Conservation (phyloP, 1,139 yeast species). For the Geotrichum candidum region DNA sequence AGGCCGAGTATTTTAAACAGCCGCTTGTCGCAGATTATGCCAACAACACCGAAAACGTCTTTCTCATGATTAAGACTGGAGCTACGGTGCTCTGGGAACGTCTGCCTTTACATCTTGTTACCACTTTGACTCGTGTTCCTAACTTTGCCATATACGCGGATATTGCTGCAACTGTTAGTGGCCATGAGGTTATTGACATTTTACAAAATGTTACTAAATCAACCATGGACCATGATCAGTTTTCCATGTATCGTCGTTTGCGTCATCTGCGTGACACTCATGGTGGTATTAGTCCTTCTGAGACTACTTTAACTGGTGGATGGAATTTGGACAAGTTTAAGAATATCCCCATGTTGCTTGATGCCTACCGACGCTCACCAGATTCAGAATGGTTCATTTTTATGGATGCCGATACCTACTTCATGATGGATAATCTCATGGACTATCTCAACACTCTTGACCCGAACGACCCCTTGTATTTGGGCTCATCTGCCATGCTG, state of each 20-base stretch:
- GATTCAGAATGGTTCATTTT: constrained; percentile 35
- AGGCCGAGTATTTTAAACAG: constrained; percentile 23
- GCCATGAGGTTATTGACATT: constrained; percentile 33
- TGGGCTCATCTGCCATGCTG: constrained; percentile 31
- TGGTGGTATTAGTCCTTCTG: constrained; percentile 18
- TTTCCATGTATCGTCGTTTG: constrained; percentile 30
- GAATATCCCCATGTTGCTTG: constrained; percentile 37
- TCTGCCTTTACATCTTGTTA: constrained; percentile 35
- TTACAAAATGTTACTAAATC: constrained; percentile 29
- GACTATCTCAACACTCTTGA: constrained; percentile 27
- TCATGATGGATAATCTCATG: constrained; percentile 31
- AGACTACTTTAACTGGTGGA: constrained; percentile 21
- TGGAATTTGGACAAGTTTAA: constrained; percentile 38
- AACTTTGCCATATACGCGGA: constrained; percentile 37
- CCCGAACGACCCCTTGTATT: constrained; percentile 29
- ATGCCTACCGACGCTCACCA: constrained; percentile 33
- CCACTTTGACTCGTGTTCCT: constrained; percentile 35
- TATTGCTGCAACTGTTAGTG: constrained; percentile 31
- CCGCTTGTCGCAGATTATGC: constrained; percentile 28
- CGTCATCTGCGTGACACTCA: constrained; percentile 26
- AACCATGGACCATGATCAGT: constrained; percentile 22
- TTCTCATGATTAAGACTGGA: constrained; percentile 37
- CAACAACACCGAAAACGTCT: constrained; percentile 25
- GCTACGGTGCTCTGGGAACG: constrained; percentile 36
- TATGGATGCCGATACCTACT: constrained; percentile 37